A percentile compares a stretch with the other conserved stretches of the same genome.
Conservation (phyloP, 2,329 filamentous ascomycete genomes). For the Phyllosticta paracitricarpa region DNA sequence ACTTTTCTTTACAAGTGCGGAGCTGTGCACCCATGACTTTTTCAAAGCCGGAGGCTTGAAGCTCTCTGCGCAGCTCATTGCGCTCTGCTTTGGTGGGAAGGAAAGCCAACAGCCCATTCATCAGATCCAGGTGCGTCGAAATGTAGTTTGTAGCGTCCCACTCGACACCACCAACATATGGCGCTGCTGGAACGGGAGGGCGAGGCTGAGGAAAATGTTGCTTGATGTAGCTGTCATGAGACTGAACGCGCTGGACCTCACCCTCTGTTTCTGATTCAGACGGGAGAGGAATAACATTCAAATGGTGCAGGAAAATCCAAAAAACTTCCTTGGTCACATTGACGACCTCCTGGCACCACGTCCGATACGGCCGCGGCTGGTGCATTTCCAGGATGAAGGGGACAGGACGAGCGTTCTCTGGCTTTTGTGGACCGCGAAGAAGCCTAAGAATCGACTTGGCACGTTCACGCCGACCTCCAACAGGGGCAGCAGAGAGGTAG, state of each 20-base stretch:
- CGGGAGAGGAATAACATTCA: constrained; percentile 72
- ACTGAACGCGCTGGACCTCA: constrained; percentile 15
- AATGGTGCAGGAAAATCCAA: constrained; percentile 95
- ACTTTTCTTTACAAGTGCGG: constrained; percentile 93
- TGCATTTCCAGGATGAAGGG: constrained; percentile 87
- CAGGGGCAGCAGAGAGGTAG: constrained; percentile 58
- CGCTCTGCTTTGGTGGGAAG: constrained; percentile 60
- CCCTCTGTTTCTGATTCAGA: constrained; percentile 12
- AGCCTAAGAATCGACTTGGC: constrained; percentile 68
- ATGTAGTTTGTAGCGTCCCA: constrained; percentile 98
- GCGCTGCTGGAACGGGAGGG: constrained; percentile 83
- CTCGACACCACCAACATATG: constrained; percentile 93
- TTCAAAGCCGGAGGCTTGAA: constrained; percentile 82
- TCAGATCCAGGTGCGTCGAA: constrained; percentile 79
- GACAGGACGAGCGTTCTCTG: constrained; percentile 65
- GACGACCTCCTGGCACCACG: constrained; percentile 88
- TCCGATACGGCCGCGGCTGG: constrained; percentile 73
- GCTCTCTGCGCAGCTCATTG: constrained; percentile 65
- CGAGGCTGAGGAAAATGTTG: constrained; percentile 75
- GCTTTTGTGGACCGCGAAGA: constrained; percentile 64
- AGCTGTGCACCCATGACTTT: constrained; percentile 76
- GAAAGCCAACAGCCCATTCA: constrained; percentile 83
- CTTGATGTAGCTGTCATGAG: constrained; percentile 41
- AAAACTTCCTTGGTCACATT: constrained; percentile 97
- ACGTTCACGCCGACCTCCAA: constrained; percentile 53